Evolutionary conservation across 2,329 filamentous ascomycete genomes (phyloP), one percentile per base, ranked within the genome.

Genomic region (Fusarium sp.): DNA sequence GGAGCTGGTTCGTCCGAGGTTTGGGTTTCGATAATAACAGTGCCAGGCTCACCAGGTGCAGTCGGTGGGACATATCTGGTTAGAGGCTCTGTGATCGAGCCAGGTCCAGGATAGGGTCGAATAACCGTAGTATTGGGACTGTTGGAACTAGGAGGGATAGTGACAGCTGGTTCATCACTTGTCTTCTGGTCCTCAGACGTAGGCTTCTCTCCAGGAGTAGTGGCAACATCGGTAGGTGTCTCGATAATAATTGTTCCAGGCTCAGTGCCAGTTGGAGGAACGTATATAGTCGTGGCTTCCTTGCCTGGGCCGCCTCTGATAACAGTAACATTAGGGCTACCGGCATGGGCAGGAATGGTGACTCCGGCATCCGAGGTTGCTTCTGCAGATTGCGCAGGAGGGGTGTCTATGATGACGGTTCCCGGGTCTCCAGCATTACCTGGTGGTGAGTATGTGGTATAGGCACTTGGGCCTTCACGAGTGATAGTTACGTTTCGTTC

Each of bases 231-330:
- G 9, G 42, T 44, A 7, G 61, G 57, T 27, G 62, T 65, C 20
- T 65, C 53, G 7, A 65, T 59, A 4, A 65, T 56, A 16, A 61
- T 41, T 12, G 61, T 64, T 16, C 61, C 61, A 8, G 61, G 57
- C 14, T 64, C 57, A 16, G 48, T 54, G 10, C 61, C 61, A 18
- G 24, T 55, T 29, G 61, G 61, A 2, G 44, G 44, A 13, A 64
- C 22, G 12, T 48, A 61, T 3, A 54, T 55, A 2, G 64, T 67
- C 9, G 22, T 27, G 20, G 47, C 46, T 32, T 62, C 46, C 20
- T 45, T 51, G 9, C 60, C 60, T 27, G 55, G 30, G 14, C 60
- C 60, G 24, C 41, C 55, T 29, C 59, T 47, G 14, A 62, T 58
- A 3, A 62, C 40, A 9, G 61, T 64, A 13, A 65, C 61, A 13